Percentiles rank a stretch among this genome's conserved stretches.
Conservation (phyloP, 768 basidiomycete genomes). For the Suillus luteus region DNA sequence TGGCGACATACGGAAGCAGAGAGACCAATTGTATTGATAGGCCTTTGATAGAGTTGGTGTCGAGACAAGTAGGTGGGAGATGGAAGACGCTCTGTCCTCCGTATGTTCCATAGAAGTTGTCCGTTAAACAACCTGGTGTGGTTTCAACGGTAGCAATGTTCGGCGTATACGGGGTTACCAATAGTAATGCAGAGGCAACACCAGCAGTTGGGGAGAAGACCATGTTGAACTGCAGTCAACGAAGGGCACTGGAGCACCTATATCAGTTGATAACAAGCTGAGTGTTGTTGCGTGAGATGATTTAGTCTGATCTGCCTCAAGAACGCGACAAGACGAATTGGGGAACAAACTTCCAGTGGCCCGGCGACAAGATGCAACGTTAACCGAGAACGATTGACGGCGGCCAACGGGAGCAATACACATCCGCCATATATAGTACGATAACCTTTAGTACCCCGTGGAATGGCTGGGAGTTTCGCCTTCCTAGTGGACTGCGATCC, state of each 20-base stretch:
- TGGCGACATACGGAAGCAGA: conserved; percentile 27
- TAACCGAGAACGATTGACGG: neutral
- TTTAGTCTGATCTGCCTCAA: neutral
- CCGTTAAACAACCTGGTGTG: conserved; percentile 44
- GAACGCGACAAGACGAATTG: neutral
- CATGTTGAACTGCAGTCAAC: neutral
- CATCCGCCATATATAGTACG: neutral
- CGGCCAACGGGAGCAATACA: neutral
- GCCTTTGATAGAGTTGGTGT: conserved; percentile 18
- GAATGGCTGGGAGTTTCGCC: neutral
- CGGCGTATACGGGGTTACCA: conserved; percentile 24
- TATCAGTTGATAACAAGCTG: neutral
- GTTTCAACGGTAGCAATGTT: conserved; percentile 17
- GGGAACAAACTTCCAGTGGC: neutral
- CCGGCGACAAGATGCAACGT: neutral
- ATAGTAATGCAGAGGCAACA: conserved; percentile 12
- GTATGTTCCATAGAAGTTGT: conserved; percentile 58
- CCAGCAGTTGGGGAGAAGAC: conserved; percentile 1
- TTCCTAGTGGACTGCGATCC: neutral
- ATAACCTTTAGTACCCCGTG: neutral
- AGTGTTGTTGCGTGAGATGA: neutral
- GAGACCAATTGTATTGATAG: conserved; percentile 25
- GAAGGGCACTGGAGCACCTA: neutral
- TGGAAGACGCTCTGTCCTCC: conserved; percentile 53
- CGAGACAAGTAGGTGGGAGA: conserved; percentile 44